Conservation (phyloP, 1,284 basidiomycete genomes). For the Neotropicomus parvogracilis region DNA sequence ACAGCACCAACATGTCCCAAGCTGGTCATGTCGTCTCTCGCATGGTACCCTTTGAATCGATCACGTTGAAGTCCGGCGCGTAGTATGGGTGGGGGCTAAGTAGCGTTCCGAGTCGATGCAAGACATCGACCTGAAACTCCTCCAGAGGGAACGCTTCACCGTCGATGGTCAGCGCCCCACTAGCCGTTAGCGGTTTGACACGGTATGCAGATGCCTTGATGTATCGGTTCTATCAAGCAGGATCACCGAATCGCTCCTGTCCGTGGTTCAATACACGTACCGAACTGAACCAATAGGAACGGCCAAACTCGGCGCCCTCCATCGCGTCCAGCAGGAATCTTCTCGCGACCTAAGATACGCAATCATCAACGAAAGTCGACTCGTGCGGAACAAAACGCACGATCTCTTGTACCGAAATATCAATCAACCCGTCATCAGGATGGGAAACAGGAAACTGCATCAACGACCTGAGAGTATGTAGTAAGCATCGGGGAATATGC, state of each 20-base stretch:
- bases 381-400: conserved; percentile 37
- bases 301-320: conserved; percentile 66
- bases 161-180: conserved; percentile 68
- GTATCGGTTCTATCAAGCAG: conserved; percentile 62
- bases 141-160: conserved; percentile 82
- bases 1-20: too few relatives aligned
- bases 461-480: conserved; percentile 49
- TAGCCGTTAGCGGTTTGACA: conserved; percentile 57
- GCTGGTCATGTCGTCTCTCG: conserved; percentile 15
- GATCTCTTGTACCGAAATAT: conserved; percentile 67
- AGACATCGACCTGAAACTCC: conserved; percentile 82
- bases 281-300: conserved; percentile 63
- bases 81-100: conserved; percentile 71
- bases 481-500: not conserved
- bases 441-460: conserved; percentile 86
- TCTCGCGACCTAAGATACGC: conserved; percentile 35
- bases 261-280: conserved; percentile 21
- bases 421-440: conserved; percentile 78
- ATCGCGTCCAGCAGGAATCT: conserved; percentile 57
- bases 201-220: conserved; percentile 77
- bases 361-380: conserved; percentile 32
- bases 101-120: conserved; percentile 65
- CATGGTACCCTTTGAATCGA: conserved; percentile 22
- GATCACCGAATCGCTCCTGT: not conserved
- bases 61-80: conserved; percentile 46